A percentile compares a stretch with the other conserved stretches of the same genome.
These are phyloP conservation scores for Backusella westeae DNA, from an alignment of 192 early-diverging fungal species.

Conservation along the genomic window DNA sequence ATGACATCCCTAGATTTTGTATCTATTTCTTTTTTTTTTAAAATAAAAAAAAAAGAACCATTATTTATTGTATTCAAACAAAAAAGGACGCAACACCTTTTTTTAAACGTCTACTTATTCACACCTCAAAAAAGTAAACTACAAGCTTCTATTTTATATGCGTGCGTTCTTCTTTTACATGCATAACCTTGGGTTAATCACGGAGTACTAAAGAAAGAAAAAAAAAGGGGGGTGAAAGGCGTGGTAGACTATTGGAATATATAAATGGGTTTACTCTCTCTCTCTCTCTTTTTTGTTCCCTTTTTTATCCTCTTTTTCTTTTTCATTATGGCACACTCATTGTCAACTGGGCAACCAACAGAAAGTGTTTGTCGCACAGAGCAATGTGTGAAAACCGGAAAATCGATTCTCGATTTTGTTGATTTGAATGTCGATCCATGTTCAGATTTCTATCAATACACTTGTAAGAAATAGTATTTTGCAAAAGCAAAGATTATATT, in stretches of 20 bases:
- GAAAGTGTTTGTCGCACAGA: slow-evolving; percentile 45
- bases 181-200: neutral
- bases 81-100: neutral
- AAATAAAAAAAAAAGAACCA: too few relatives aligned
- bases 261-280: neutral
- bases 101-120: neutral
- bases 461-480: slow-evolving; percentile 43
- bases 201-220: neutral
- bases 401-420: slow-evolving; percentile 50
- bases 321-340: neutral
- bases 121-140: neutral
- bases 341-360: neutral
- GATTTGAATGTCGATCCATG: slow-evolving; percentile 61
- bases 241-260: neutral
- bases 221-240: neutral
- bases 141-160: neutral
- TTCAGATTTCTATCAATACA: slow-evolving; percentile 65
- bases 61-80: too few relatives aligned
- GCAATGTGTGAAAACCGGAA: slow-evolving; percentile 54
- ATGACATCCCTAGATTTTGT: neutral
- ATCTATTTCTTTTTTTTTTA: neutral
- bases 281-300: neutral
- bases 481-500: neutral
- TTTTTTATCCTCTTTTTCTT: neutral
- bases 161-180: neutral